These are phyloP conservation scores for Lathyrus sativus DNA, from an alignment of 306 rosid species.

Conservation along the genomic window DNA sequence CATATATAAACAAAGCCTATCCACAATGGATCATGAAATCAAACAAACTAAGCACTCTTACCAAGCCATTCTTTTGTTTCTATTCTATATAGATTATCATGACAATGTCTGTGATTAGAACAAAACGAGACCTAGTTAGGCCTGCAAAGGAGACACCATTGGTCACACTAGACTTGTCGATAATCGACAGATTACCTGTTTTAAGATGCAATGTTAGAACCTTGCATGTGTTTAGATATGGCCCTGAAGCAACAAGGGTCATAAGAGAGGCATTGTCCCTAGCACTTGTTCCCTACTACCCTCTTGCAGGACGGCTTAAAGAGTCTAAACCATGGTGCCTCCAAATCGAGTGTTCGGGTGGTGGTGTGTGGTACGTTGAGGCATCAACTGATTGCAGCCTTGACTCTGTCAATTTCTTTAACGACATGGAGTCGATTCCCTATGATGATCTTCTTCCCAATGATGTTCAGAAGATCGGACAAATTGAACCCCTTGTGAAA, in stretches of 20 bases:
- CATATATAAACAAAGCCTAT: conserved; percentile 30
- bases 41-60: neutral
- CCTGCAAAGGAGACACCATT: conserved; percentile 53
- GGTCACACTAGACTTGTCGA: conserved; percentile 55
- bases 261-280: conserved; percentile 64
- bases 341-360: conserved; percentile 58
- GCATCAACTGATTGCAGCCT: conserved; percentile 59
- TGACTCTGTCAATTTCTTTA: conserved; percentile 49
- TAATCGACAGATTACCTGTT: conserved; percentile 54
- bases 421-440: conserved; percentile 48
- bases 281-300: conserved; percentile 76
- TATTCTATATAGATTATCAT: conserved; percentile 6
- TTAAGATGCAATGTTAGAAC: conserved; percentile 69
- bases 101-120: conserved; percentile 52
- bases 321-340: conserved; percentile 36
- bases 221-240: conserved; percentile 66
- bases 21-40: neutral
- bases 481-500: conserved; percentile 56
- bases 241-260: conserved; percentile 48
- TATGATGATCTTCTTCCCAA: conserved; percentile 58
- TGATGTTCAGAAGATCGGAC: conserved; percentile 36
- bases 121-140: conserved; percentile 46
- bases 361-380: conserved; percentile 68
- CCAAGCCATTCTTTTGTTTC: neutral
- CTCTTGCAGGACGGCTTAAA: conserved; percentile 65